phyloP scores from a whole-genome alignment of 2,329 filamentous ascomycete species.

The Fusarium poae region DNA sequence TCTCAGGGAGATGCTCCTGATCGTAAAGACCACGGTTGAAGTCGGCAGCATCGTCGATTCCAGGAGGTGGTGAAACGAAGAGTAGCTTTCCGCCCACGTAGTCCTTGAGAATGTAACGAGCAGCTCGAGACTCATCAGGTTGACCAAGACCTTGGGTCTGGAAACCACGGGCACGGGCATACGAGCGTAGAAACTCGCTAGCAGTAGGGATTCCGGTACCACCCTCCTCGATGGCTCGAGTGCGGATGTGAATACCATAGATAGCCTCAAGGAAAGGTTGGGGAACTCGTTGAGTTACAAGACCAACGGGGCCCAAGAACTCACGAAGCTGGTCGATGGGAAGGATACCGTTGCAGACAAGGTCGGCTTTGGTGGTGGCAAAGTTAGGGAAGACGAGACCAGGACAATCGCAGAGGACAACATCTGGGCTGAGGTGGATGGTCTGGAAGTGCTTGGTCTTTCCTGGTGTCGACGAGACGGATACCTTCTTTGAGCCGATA shows the following conservation, averaged over 20 bases:
- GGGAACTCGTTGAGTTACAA: slow-evolving; percentile 88
- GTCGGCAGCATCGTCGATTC: slow-evolving; percentile 74
- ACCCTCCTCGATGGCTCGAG: slow-evolving; percentile 86
- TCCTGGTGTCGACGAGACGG: slow-evolving; percentile 94
- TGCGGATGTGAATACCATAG: slow-evolving; percentile 91
- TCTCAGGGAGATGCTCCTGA: slow-evolving; percentile 81
- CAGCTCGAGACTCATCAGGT: slow-evolving; percentile 92
- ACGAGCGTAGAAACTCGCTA: slow-evolving; percentile 85
- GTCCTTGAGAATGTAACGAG: slow-evolving; percentile 91
- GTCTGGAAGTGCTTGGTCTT: slow-evolving; percentile 99
- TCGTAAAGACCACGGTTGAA: slow-evolving; percentile 96
- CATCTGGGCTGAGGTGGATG: slow-evolving; percentile 89
- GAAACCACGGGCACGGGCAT: slow-evolving; percentile 90
- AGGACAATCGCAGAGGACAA: slow-evolving; percentile 96
- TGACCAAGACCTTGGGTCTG: slow-evolving; percentile 89
- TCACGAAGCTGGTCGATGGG: slow-evolving; percentile 97
- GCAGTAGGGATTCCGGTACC: slow-evolving; percentile 89
- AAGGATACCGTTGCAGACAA: slow-evolving; percentile 93
- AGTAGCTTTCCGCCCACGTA: slow-evolving; percentile 97
- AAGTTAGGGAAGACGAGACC: slow-evolving; percentile 99
- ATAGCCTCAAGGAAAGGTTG: slow-evolving; percentile 90
- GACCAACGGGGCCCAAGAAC: slow-evolving; percentile 85
- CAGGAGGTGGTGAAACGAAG: slow-evolving; percentile 88
- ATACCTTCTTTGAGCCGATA: slow-evolving; percentile 98
- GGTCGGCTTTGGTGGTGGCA: slow-evolving; percentile 93